Evolutionary conservation across 75 land plant genomes (phyloP), one percentile per base, ranked within the genome.

Genomic region (Picea glauca): DNA sequence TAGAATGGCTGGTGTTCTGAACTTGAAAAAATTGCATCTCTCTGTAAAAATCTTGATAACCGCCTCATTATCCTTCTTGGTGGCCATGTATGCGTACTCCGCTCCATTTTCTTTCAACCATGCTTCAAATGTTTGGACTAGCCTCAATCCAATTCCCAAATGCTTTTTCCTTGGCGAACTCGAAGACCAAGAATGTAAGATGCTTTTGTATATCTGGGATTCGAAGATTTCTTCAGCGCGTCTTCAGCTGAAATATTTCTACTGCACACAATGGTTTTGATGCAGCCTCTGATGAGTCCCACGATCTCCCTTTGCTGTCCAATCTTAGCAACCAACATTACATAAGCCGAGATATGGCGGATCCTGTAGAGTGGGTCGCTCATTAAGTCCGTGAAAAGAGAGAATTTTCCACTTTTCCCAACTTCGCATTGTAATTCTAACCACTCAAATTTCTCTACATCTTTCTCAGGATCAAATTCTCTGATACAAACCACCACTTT

Each of bases 281-380:
- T 83, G 72, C 88, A 89, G 5, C 88, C 94, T 62, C 92, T 61
- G 60, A 92, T 79, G 17, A 90, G 85, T 1, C 94, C 94, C 6
- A 86, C 94, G 64, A 92, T 77, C n/a, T 85, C 73, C 18, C 77
- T 75, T 73, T 81, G 80, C 63, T 81, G 78, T 68, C 90, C 87
- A 79, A 60, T 38, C 60, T 80, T 87, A 56, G 82, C 92, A 84
- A 93, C 98, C 89, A 94, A 90, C 93, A 92, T 90, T 81, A 88
- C 60, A 63, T 64, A 87, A 2, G 86, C 60, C 0, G 90, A 85
- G 62, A 84, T 86, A 74, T 90, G 88, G 14, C 98, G 93, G 31
- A 94, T 81, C 12, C 98, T 84, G 66, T 82, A 87, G 76, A 92
- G 80, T 1, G 98, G 98, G 66, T 92, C 94, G 23, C 98, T 94